These are phyloP conservation scores for Candida montana DNA, from an alignment of 805 yeast species.

Conservation along the genomic window DNA sequence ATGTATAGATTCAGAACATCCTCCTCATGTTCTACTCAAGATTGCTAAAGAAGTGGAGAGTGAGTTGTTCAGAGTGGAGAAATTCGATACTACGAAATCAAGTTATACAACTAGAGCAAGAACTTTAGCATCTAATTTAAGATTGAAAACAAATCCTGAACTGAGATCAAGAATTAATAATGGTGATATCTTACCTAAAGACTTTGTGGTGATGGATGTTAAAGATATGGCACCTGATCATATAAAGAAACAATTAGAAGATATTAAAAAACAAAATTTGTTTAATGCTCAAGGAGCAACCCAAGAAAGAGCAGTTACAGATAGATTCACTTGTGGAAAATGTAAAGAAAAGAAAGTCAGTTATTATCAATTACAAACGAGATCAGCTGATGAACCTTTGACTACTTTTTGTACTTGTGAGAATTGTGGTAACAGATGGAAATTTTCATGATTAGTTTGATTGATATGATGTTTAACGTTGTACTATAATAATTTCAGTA, in stretches of 20 bases:
- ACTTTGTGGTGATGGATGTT: constrained; percentile 78
- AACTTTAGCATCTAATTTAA: constrained; percentile 78
- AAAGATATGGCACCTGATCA: constrained; percentile 94
- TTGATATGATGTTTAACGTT: too few species aligned
- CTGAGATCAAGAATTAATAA: constrained; percentile 62
- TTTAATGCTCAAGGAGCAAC: constrained; percentile 98
- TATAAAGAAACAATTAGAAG: constrained; percentile 77
- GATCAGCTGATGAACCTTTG: constrained; percentile 98
- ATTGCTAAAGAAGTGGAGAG: constrained; percentile 69
- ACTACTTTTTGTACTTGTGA: constrained; percentile 98
- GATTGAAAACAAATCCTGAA: constrained; percentile 86
- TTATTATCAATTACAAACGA: constrained; percentile 95
- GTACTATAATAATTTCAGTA: too few species aligned
- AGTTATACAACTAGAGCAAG: constrained; percentile 79
- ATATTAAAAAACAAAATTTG: constrained; percentile 79
- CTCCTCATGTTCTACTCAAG: constrained; percentile 55
- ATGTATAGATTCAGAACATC: constrained; percentile 67
- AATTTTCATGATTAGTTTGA: constrained; percentile 54
- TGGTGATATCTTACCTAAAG: constrained; percentile 61
- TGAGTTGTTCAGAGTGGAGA: constrained; percentile 60
- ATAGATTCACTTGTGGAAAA: constrained; percentile 94
- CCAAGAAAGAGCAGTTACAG: constrained; percentile 92
- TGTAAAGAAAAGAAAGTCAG: constrained; percentile 97
- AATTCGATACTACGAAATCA: constrained; percentile 44
- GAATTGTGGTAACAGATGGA: constrained; percentile 97